Percentiles rank a stretch among this genome's conserved stretches.
These are phyloP conservation scores for Rhodotorula babjevae DNA, from an alignment of 768 basidiomycete species.

Conservation along the genomic window DNA sequence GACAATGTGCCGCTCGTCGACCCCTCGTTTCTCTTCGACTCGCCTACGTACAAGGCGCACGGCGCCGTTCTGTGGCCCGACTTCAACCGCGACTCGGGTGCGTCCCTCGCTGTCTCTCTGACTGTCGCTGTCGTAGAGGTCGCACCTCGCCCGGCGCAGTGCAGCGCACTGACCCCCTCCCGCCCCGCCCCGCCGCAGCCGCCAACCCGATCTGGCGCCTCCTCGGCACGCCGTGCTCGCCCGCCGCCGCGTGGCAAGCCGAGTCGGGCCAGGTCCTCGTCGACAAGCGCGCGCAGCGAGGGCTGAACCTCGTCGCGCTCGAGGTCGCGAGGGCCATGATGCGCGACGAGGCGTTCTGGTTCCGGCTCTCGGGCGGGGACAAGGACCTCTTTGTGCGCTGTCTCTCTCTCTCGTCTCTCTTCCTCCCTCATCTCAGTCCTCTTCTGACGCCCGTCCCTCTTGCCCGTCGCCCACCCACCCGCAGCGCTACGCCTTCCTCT, in stretches of 20 bases:
- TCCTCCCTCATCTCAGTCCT: no score
- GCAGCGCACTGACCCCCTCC: no score
- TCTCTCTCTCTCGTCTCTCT: no score
- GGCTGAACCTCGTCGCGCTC: conserved; percentile 50
- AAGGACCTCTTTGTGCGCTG: conserved; percentile 49
- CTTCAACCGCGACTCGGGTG: conserved; percentile 49
- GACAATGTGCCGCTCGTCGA: conserved; percentile 50
- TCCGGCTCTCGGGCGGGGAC: conserved; percentile 48
- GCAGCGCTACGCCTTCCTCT: conserved; percentile 48
- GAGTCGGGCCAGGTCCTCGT: conserved; percentile 49
- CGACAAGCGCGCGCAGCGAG: conserved; percentile 50
- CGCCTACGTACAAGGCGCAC: conserved; percentile 42
- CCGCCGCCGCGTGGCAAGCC: conserved; percentile 46
- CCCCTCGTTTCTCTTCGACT: conserved; percentile 49
- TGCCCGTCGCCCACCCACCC: no score
- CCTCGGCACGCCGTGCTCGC: conserved; percentile 45
- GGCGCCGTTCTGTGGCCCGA: conserved; percentile 52
- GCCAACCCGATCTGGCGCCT: conserved; percentile 51
- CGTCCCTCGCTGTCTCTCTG: neutral
- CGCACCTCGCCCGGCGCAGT: no score
- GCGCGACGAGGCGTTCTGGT: conserved; percentile 50
- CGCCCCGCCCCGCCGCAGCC: conserved; percentile 36
- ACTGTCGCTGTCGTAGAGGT: neutral
- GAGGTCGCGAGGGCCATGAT: conserved; percentile 48
- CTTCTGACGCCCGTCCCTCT: no score